Evolutionary conservation across 2,329 filamentous ascomycete genomes (phyloP).

Genomic region (Fusarium nurragi): DNA sequence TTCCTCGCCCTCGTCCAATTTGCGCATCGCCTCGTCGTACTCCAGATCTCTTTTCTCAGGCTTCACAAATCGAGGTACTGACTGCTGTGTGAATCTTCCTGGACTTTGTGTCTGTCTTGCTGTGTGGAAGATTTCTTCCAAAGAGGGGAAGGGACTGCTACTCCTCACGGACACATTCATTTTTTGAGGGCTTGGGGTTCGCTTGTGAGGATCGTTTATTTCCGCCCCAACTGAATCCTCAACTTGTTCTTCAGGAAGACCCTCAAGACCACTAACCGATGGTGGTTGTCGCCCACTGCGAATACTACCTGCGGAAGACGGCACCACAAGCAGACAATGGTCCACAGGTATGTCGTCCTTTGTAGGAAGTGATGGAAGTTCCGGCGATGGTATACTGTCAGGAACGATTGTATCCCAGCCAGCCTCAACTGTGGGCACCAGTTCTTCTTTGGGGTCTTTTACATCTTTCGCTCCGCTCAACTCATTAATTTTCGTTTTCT

Average conservation of each 20-base stretch:
- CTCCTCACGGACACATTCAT: slow-evolving; percentile 36
- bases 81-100: slow-evolving; percentile 42
- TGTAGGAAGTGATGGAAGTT: slow-evolving; percentile 18
- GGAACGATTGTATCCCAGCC: slow-evolving; percentile 36
- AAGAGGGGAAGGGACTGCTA: slow-evolving; percentile 50
- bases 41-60: slow-evolving; percentile 46
- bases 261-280: slow-evolving; percentile 49
- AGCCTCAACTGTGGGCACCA: slow-evolving; percentile 1
- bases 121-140: slow-evolving; percentile 55
- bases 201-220: slow-evolving; percentile 27
- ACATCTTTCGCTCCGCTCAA: background rate
- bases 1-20: slow-evolving; percentile 50
- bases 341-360: slow-evolving; percentile 10
- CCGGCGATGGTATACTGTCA: slow-evolving; percentile 34
- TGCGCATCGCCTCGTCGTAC: slow-evolving; percentile 58
- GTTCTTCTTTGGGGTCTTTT: slow-evolving; percentile 23
- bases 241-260: slow-evolving; percentile 41
- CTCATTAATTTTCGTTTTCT: background rate
- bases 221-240: slow-evolving; percentile 39
- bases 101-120: slow-evolving; percentile 52
- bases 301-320: slow-evolving; percentile 50
- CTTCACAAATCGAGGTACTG: slow-evolving; percentile 42
- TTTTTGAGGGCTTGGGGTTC: slow-evolving; percentile 25
- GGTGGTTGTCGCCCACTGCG: slow-evolving; percentile 62
- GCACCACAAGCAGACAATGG: slow-evolving; percentile 19